These are phyloP conservation scores for Avena insularis DNA, from an alignment of 176 grass and related monocot species.

Conservation along the genomic window DNA sequence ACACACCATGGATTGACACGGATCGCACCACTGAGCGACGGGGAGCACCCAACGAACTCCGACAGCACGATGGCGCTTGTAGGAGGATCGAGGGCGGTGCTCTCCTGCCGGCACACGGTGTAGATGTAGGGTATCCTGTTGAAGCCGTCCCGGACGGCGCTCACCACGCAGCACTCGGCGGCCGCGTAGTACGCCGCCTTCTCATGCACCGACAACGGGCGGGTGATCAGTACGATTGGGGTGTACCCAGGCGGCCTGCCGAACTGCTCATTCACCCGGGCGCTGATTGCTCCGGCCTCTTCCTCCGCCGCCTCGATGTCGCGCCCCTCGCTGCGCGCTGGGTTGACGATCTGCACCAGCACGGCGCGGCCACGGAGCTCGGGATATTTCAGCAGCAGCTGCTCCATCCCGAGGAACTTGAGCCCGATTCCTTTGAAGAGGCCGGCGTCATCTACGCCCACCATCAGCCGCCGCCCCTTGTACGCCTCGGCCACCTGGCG, in stretches of 20 bases:
- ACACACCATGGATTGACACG: too few relatives aligned
- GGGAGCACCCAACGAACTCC: neutral
- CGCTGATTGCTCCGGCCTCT: constrained; percentile 40
- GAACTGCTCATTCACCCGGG: constrained; percentile 41
- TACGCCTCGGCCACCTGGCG: constrained; percentile 56
- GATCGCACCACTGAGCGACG: too few relatives aligned
- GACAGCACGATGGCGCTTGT: constrained; percentile 81
- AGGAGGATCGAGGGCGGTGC: constrained; percentile 38
- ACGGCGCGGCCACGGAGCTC: constrained; percentile 59
- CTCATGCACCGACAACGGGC: constrained; percentile 55
- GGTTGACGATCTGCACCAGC: too few relatives aligned
- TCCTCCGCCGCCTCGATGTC: constrained; percentile 82
- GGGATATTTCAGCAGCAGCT: constrained; percentile 63
- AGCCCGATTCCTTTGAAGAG: constrained; percentile 96
- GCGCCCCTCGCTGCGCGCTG: constrained; percentile 60
- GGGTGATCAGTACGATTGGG: constrained; percentile 66
- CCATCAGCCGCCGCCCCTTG: constrained; percentile 66
- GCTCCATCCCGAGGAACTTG: constrained; percentile 93
- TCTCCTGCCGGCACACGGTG: constrained; percentile 78
- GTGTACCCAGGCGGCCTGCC: constrained; percentile 66
- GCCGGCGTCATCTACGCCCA: constrained; percentile 89
- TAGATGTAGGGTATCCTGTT: constrained; percentile 94
- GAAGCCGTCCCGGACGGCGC: constrained; percentile 81
- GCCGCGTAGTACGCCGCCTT: constrained; percentile 84
- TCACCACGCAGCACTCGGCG: constrained; percentile 85